These are phyloP conservation scores for Physcia stellaris DNA, from an alignment of 495 filamentous ascomycete genomes.

Conservation along the genomic window DNA sequence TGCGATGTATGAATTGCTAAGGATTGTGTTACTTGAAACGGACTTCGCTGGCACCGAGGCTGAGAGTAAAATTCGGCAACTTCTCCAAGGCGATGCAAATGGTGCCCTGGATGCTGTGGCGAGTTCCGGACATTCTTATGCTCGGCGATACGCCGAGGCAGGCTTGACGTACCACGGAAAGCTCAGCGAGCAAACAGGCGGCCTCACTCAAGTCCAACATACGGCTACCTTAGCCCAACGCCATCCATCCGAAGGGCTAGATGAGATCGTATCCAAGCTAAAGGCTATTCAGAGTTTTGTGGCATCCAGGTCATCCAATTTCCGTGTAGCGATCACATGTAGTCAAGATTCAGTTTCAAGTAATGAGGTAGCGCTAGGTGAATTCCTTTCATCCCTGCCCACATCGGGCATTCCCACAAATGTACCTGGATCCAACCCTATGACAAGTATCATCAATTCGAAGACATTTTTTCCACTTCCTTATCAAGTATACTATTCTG, in stretches of 20 bases:
- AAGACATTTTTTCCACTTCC: constrained; percentile 88
- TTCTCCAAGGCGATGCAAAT: constrained; percentile 71
- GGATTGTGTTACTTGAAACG: constrained; percentile 68
- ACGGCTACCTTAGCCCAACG: constrained; percentile 52
- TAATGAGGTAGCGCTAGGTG: constrained; percentile 61
- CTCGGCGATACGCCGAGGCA: constrained; percentile 68
- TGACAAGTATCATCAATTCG: constrained; percentile 28
- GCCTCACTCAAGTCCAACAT: constrained; percentile 80
- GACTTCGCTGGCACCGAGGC: constrained; percentile 75
- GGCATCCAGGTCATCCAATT: constrained; percentile 36
- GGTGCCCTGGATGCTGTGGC: constrained; percentile 88
- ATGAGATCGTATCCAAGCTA: constrained; percentile 69
- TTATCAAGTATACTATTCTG: constrained; percentile 93
- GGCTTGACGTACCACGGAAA: constrained; percentile 55
- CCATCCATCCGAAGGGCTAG: constrained; percentile 42
- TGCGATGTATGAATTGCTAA: constrained; percentile 78
- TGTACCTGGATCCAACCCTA: constrained; percentile 16
- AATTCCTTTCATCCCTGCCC: constrained; percentile 49
- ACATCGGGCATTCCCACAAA: constrained; percentile 21
- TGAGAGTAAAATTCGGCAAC: constrained; percentile 65
- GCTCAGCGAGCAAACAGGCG: constrained; percentile 66
- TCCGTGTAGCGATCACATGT: constrained; percentile 82
- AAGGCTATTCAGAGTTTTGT: constrained; percentile 75
- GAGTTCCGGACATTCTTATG: constrained; percentile 72
- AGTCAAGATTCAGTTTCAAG: constrained; percentile 48